Evolutionary conservation across 2,329 filamentous ascomycete species (phyloP).

Genomic region (Calcarisporium arbuscula): DNA sequence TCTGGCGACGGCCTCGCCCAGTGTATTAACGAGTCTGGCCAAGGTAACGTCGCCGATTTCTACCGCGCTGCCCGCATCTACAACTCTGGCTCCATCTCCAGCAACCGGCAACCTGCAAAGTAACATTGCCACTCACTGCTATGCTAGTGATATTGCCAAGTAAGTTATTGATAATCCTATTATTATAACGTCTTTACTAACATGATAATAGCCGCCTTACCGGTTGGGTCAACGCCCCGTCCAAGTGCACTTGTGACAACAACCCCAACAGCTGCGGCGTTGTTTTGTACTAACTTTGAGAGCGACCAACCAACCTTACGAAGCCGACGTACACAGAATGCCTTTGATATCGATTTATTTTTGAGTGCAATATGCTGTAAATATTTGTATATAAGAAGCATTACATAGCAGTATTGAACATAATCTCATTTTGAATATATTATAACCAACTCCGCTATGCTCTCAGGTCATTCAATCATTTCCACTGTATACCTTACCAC

Average conservation of each 20-base stretch:
- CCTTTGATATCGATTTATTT: too few species aligned
- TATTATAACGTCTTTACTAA: too few species aligned
- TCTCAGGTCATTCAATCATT: too few species aligned
- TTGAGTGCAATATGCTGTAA: too few species aligned
- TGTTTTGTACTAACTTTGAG: too few species aligned
- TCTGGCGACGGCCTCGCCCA: constrained; percentile 36
- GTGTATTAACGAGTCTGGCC: constrained; percentile 22
- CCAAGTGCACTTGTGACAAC: constrained; percentile 14
- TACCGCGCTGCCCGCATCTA: constrained; percentile 43
- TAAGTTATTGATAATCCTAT: constrained; percentile 9
- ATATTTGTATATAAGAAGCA: too few species aligned
- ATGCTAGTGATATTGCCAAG: constrained; percentile 40
- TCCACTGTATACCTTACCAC: too few species aligned
- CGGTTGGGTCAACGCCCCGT: constrained; percentile 13
- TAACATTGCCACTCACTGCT: constrained; percentile 41
- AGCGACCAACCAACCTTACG: too few species aligned
- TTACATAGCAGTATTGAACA: too few species aligned
- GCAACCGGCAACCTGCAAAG: constrained; percentile 27
- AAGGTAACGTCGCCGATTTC: constrained; percentile 28
- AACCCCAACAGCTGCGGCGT: constrained; percentile 12
- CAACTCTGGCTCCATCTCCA: constrained; percentile 39
- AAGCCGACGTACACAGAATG: too few species aligned
- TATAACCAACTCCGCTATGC: too few species aligned
- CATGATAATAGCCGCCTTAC: constrained; percentile 14
- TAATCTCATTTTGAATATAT: too few species aligned